Evolutionary conservation across 1,284 basidiomycete species (phyloP).

Genomic region (Pterulicium gracile): DNA sequence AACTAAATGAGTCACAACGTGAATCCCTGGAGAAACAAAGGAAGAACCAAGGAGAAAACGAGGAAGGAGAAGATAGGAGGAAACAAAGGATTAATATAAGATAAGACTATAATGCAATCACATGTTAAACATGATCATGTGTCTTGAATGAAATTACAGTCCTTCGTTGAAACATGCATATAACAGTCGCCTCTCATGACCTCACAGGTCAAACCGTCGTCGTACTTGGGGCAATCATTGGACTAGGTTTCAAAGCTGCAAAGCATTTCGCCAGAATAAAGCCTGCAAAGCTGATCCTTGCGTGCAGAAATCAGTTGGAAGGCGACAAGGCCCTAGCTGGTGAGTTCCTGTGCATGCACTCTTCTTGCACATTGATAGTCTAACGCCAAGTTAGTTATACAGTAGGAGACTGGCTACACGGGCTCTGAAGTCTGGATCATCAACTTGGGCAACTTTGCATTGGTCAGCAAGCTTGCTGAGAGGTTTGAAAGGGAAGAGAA

Average conservation of each 20-base stretch:
- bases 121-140: too few species aligned
- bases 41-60: too few species aligned
- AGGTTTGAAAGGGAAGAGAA: slow-evolving; percentile 23
- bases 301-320: slow-evolving; percentile 25
- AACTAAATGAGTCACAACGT: too few species aligned
- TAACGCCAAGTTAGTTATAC: background rate
- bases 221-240: slow-evolving; percentile 28
- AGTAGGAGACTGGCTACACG: background rate
- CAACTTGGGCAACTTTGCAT: slow-evolving; percentile 26
- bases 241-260: slow-evolving; percentile 31
- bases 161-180: too few species aligned
- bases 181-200: too few species aligned
- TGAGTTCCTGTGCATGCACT: slow-evolving; percentile 12
- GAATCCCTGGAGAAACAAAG: too few species aligned
- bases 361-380: background rate
- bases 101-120: too few species aligned
- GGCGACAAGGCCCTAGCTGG: slow-evolving; percentile 23
- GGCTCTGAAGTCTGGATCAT: slow-evolving; percentile 17
- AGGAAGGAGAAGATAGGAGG: too few species aligned
- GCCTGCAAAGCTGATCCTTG: slow-evolving; percentile 26
- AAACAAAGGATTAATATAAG: too few species aligned
- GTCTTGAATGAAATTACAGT: too few species aligned
- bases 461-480: slow-evolving; percentile 25
- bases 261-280: slow-evolving; percentile 33
- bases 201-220: slow-evolving; percentile 21